These are phyloP conservation scores for Annulohypoxylon stygium DNA, from an alignment of 495 filamentous ascomycete species.

Conservation along the genomic window DNA sequence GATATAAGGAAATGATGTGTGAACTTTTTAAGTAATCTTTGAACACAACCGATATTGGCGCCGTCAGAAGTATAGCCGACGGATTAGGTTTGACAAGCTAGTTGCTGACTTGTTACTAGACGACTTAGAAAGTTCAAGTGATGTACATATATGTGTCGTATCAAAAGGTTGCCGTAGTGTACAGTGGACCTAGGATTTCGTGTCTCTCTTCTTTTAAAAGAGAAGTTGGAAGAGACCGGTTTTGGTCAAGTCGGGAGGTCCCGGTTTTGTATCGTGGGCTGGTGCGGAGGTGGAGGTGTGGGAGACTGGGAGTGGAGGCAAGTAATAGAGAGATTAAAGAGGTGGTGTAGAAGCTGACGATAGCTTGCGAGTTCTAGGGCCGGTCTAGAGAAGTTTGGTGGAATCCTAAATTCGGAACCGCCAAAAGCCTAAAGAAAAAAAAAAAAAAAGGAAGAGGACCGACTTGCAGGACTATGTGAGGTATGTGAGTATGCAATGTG, in stretches of 20 bases:
- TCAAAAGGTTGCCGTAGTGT: conserved; percentile 21
- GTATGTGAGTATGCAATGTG: not conserved
- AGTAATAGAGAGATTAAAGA: not conserved
- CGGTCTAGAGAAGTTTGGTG: conserved; percentile 1
- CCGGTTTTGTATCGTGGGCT: conserved; percentile 40
- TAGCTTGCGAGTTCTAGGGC: conserved; percentile 1
- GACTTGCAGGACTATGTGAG: conserved; percentile 2
- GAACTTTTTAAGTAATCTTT: conserved; percentile 7
- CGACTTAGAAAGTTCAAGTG: conserved; percentile 22
- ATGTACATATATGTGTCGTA: conserved; percentile 3
- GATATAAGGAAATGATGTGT: conserved; percentile 40
- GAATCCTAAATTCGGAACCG: conserved; percentile 27
- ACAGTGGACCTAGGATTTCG: conserved; percentile 26
- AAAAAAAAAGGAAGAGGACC: conserved; percentile 13
- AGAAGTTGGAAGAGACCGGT: conserved; percentile 25
- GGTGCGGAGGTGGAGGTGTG: conserved; percentile 30
- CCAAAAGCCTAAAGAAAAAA: conserved; percentile 31
- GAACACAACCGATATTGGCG: conserved; percentile 21
- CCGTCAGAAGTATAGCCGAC: conserved; percentile 42
- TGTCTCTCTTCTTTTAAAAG: conserved; percentile 15
- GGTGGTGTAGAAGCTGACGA: conserved; percentile 17
- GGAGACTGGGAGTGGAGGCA: conserved; percentile 11
- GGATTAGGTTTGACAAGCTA: conserved; percentile 42
- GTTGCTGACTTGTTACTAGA: conserved; percentile 16
- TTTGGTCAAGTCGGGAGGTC: conserved; percentile 26